These are phyloP conservation scores for Vigna hirtella DNA, from an alignment of 306 rosid genomes.

Conservation along the genomic window DNA sequence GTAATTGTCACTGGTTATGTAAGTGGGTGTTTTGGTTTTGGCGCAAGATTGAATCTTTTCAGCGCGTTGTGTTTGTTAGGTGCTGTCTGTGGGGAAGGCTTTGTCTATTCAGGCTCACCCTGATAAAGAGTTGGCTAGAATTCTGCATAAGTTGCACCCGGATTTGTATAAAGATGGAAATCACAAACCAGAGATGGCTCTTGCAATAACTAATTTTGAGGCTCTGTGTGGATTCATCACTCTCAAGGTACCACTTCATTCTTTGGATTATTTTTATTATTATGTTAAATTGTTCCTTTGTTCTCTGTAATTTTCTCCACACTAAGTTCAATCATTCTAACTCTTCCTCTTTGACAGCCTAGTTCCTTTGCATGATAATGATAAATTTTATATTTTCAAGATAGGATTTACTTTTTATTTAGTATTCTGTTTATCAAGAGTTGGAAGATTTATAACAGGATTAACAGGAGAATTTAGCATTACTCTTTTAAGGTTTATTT, in stretches of 20 bases:
- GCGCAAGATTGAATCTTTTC: constrained; percentile 17
- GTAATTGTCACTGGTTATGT: background rate
- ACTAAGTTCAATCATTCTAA: background rate
- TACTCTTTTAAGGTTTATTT: background rate
- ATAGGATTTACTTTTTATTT: background rate
- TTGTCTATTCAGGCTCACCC: constrained; percentile 99
- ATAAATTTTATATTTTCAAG: background rate
- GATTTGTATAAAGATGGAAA: constrained; percentile 81
- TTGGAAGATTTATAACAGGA: background rate
- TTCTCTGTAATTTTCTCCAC: background rate
- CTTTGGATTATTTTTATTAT: background rate
- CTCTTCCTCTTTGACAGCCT: background rate
- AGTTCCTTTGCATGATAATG: background rate
- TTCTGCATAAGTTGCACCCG: constrained; percentile 77
- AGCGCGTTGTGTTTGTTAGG: constrained; percentile 50
- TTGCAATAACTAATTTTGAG: constrained; percentile 80
- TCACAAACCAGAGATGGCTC: constrained; percentile 98
- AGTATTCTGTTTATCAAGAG: background rate
- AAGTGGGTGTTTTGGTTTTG: background rate
- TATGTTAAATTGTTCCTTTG: background rate
- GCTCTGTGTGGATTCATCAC: constrained; percentile 92
- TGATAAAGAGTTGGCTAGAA: constrained; percentile 84
- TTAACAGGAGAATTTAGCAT: background rate
- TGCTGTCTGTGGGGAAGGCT: constrained; percentile 85
- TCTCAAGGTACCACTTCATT: constrained; percentile 61